Conservation (phyloP, 495 filamentous ascomycete species). For the Pyrenula massariospora region DNA sequence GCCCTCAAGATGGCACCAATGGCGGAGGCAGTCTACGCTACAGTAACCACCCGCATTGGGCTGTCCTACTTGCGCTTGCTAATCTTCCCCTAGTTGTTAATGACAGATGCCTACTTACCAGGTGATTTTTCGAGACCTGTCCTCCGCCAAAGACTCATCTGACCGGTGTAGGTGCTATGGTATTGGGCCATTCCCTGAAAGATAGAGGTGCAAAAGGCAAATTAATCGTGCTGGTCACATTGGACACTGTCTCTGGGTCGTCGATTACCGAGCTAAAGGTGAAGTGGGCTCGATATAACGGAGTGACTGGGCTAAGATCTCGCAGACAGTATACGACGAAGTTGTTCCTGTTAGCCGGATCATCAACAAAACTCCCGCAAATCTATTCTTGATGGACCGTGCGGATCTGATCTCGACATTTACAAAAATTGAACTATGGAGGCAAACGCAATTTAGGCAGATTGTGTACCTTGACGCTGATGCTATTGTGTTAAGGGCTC, state of each 20-base stretch:
- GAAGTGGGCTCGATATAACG: conserved; percentile 4
- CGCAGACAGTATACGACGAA: conserved; percentile 73
- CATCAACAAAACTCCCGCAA: conserved; percentile 62
- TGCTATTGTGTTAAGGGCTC: conserved; percentile 71
- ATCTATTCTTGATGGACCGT: conserved; percentile 85
- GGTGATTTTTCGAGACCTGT: conserved; percentile 38
- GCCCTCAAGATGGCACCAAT: conserved; percentile 14
- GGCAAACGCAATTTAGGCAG: conserved; percentile 74
- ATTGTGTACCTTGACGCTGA: conserved; percentile 92
- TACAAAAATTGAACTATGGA: conserved; percentile 95
- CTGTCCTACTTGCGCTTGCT: too few relatives aligned
- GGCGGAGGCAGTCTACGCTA: conserved; percentile 15
- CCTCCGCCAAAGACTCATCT: conserved; percentile 4
- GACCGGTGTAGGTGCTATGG: conserved; percentile 58
- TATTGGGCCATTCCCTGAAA: conserved; percentile 87
- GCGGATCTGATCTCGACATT: conserved; percentile 82
- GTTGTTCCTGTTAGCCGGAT: conserved; percentile 75
- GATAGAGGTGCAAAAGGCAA: conserved; percentile 83
- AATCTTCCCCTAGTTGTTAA: conserved; percentile 73
- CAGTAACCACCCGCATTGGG: background rate
- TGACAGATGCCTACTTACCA: conserved; percentile 84
- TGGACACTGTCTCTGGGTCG: conserved; percentile 56
- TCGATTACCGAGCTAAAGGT: conserved; percentile 74
- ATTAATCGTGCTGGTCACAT: conserved; percentile 72
- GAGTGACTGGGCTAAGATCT: background rate